Base-by-base conservation (phyloP, 352 stramenopile genomes). In the Globisporangium solare region DNA sequence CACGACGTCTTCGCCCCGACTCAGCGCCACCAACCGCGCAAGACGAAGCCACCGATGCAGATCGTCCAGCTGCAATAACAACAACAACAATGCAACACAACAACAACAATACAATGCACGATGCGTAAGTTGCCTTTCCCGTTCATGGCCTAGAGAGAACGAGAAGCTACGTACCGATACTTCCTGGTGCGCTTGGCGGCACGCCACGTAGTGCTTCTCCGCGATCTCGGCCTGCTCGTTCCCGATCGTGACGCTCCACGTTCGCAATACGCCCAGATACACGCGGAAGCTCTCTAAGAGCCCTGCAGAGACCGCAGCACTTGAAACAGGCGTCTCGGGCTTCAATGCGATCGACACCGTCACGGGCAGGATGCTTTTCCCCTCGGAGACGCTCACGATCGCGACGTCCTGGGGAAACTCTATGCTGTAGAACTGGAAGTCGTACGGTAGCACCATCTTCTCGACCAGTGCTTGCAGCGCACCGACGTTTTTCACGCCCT, bases 391-490 rank as follows among this genome's bases (percentile, higher is more conserved):
- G 1, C 70, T 86, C 24, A 94, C 51, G 27, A 92, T 54, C 0
- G 74, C 66, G 51, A 88, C 74, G 31, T 94, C 80, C 51, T 90
- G 81, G 0, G 83, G 79, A 48, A 94, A 94, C 48, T 92, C 81
- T 73, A 89, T 90, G 47, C 71, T 83, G 68, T 90, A 94, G 51
- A 77, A 94, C 51, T 89, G 75, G 43, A 94, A 94, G 46, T 94
- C 84, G 56, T 94, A 94, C 13, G 79, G 76, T 17, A 94, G 66
- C 22, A 90, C 58, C 77, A 91, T 83, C 61, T 88, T 90, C 24
- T 74, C 68, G 2, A 92, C 70, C 14, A 94, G 70, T 7, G 77
- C 80, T 61, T 91, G 76, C 27, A 94, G 60, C 10, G 79, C 81
- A 4, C 65, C 71, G 27, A 94, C 58, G 43, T 94, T 94, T 63